These are phyloP conservation scores for Piper longum DNA, from an alignment of 164 flowering plant genomes.

Conservation along the genomic window DNA sequence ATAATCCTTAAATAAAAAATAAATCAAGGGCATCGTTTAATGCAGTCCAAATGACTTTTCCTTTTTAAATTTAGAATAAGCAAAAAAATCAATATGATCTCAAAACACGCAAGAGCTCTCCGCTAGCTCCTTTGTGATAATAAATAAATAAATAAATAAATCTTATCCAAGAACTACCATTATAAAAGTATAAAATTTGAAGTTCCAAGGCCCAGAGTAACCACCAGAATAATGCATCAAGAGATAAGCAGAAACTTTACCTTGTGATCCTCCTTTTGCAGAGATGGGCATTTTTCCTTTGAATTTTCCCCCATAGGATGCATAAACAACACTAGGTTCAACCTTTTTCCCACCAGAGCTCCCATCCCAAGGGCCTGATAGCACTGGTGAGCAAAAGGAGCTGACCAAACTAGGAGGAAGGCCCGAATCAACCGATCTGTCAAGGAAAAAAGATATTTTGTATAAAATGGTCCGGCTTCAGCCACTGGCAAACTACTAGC, in stretches of 20 bases:
- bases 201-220: background rate
- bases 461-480: conserved; percentile 6
- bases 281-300: background rate
- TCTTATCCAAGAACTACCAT: background rate
- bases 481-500: background rate
- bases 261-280: background rate
- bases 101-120: too few species aligned
- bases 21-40: too few species aligned
- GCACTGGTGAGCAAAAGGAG: background rate
- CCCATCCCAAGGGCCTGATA: conserved; percentile 4
- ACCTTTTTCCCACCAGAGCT: background rate
- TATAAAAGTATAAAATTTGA: background rate
- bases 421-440: background rate
- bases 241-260: background rate
- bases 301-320: background rate
- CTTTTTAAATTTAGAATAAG: too few species aligned
- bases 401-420: background rate
- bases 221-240: background rate
- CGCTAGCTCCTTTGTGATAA: too few species aligned
- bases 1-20: too few species aligned
- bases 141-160: too few species aligned
- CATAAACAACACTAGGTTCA: background rate
- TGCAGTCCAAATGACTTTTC: too few species aligned
- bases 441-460: background rate
- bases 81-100: too few species aligned